Evolutionary conservation across 1,284 basidiomycete genomes (phyloP), one percentile per base, ranked within the genome.

Genomic region (Trichosporon ovoides): DNA sequence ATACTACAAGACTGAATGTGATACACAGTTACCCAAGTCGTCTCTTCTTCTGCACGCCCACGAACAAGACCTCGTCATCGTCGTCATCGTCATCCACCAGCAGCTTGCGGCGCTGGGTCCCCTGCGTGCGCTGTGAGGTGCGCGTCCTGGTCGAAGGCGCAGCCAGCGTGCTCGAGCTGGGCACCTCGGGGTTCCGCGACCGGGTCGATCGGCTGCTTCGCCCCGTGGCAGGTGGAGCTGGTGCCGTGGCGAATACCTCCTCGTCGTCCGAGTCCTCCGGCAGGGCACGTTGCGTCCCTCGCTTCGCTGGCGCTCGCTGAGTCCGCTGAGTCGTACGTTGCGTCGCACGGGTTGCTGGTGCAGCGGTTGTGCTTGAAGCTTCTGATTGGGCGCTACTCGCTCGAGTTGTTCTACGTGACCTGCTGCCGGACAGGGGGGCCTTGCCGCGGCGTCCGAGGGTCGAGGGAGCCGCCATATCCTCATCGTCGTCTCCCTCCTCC

Each of bases 201-300:
- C 43, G 43, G 22, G 43, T 48, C 43, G 43, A 48, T 14, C 43
- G 43, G 13, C 43, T 48, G 43, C 43, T 48, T 3, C 43, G 43
- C 14, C 43, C 43, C 13, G 43, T 48, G 2, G 43, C 43, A 7
- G 34, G 38, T 16, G 37, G 52, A 11, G 40, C 28, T 3, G 55
- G 56, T 3, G 57, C 60, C 6, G 61, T 63, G 4, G 53, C 53
- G 43, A 58, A 58, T 9, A 36, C 13, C 1, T 56, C 38, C 14
- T 60, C 61, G 33, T 69, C 68, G 24, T 67, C 64, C 12, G 65
- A 69, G 48, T 68, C 71, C 35, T 69, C 67, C 4, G 68, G 22
- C 5, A 67, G 12, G 0, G 63, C 35, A 36, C 58, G 60, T 28
- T 53, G 52, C 1, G 50, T 46, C 1, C 35, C 35, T 11, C 36